A percentile compares a stretch with the other conserved stretches of the same genome.
phyloP scores from a whole-genome alignment of 352 stramenopile species.

The Pythium vanterpoolii region DNA sequence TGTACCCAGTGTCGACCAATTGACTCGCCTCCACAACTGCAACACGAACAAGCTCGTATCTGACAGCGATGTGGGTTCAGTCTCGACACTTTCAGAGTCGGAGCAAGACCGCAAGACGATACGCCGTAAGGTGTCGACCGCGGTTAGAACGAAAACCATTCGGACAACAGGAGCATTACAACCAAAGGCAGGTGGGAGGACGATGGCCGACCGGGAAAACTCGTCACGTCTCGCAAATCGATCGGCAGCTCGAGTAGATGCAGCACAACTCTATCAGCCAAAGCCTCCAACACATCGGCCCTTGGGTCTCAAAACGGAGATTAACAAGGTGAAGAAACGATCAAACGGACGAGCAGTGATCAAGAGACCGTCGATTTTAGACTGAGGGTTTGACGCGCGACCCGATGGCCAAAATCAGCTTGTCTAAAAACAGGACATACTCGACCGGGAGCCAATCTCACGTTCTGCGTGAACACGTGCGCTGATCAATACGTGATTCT shows the following conservation, averaged over 20 bases:
- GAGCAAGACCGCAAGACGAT: not conserved
- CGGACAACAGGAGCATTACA: not conserved
- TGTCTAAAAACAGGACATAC: not conserved
- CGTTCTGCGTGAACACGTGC: not conserved
- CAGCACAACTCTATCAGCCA: too few relatives aligned
- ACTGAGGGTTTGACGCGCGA: not conserved
- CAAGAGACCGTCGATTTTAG: not conserved
- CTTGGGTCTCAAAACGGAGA: not conserved
- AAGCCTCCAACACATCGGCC: not conserved
- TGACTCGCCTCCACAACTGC: not conserved
- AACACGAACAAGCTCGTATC: not conserved
- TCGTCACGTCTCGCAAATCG: slow-evolving; percentile 1
- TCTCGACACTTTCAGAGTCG: slow-evolving; percentile 20
- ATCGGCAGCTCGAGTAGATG: not conserved
- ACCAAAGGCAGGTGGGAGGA: not conserved
- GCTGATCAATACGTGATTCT: too few relatives aligned
- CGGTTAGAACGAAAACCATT: not conserved
- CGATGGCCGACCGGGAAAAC: slow-evolving; percentile 8
- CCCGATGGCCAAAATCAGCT: not conserved
- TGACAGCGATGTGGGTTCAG: slow-evolving; percentile 4
- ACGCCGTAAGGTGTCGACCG: not conserved
- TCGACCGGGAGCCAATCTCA: not conserved
- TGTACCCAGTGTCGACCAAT: not conserved
- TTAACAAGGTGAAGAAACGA: slow-evolving; percentile 5
- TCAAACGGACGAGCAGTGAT: not conserved